These are phyloP conservation scores for Geotrichum aggregatum DNA, from an alignment of 1,139 yeast genomes.

Conservation along the genomic window DNA sequence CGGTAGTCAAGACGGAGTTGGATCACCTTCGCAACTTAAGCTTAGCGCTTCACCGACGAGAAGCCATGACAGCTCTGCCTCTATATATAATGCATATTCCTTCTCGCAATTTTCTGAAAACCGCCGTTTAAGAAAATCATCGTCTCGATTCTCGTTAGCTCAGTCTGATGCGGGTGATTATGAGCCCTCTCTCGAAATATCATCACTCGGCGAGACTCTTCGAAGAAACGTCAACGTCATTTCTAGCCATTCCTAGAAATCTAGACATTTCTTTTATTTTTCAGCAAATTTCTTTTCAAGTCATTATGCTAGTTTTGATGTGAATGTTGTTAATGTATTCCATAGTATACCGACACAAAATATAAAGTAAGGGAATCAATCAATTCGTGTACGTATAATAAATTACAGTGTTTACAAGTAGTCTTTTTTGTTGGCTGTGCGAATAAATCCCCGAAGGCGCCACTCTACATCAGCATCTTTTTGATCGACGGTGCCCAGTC, in stretches of 20 bases:
- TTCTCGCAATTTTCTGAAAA: background rate
- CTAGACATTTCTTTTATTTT: background rate
- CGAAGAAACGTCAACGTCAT: slow-evolving; percentile 42
- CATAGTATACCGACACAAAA: background rate
- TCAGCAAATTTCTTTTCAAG: background rate
- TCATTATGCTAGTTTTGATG: too few relatives aligned
- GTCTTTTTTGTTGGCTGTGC: slow-evolving; percentile 93
- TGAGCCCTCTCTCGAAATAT: slow-evolving; percentile 34
- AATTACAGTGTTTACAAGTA: slow-evolving; percentile 46
- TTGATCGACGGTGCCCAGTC: slow-evolving; percentile 86
- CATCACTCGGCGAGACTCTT: slow-evolving; percentile 42
- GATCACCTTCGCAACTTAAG: slow-evolving; percentile 3
- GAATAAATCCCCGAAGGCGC: slow-evolving; percentile 86
- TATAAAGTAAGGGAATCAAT: background rate
- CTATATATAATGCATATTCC: background rate
- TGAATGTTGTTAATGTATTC: background rate
- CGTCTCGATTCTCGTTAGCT: slow-evolving; percentile 5
- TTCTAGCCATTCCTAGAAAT: slow-evolving; percentile 21
- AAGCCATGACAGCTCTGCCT: slow-evolving; percentile 3
- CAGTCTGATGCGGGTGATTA: slow-evolving; percentile 22
- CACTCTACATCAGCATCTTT: slow-evolving; percentile 98
- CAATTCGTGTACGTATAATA: background rate
- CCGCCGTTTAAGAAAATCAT: background rate
- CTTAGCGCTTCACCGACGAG: slow-evolving; percentile 4
- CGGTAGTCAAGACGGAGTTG: background rate